Evolutionary conservation across 768 basidiomycete species (phyloP).

Genomic region (Kwoniella mangroviensis): DNA sequence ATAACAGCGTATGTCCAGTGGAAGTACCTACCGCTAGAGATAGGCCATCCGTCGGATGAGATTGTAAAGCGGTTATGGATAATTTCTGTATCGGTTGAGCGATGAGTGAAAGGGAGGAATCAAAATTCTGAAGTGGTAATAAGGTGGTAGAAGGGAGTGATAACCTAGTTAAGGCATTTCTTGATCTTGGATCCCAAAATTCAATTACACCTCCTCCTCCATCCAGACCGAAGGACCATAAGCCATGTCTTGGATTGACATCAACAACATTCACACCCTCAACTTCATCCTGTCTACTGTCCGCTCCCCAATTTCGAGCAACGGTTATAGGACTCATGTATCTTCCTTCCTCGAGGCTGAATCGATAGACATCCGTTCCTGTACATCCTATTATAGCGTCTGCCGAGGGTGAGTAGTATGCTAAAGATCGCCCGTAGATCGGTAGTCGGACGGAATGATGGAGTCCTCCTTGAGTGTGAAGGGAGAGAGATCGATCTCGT

Average conservation of each 20-base stretch:
- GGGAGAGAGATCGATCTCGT: conserved; percentile 88
- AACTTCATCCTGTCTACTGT: conserved; percentile 61
- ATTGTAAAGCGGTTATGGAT: conserved; percentile 81
- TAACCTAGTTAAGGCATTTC: conserved; percentile 62
- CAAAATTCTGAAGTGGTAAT: conserved; percentile 40
- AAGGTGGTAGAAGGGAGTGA: conserved; percentile 46
- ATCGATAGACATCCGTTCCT: conserved; percentile 84
- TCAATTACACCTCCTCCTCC: conserved; percentile 76
- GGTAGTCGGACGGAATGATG: conserved; percentile 94
- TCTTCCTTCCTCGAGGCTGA: conserved; percentile 93
- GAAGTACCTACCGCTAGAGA: conserved; percentile 94
- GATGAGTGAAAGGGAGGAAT: conserved; percentile 19
- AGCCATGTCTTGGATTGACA: conserved; percentile 88
- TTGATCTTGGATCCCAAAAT: conserved; percentile 93
- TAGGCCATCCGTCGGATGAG: conserved; percentile 78
- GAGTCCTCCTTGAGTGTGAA: conserved; percentile 91
- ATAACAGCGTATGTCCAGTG: conserved; percentile 89
- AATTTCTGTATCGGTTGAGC: conserved; percentile 56
- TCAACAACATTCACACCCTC: conserved; percentile 88
- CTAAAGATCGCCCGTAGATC: conserved; percentile 85
- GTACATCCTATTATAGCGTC: conserved; percentile 84
- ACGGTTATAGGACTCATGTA: conserved; percentile 73
- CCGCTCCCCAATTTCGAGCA: conserved; percentile 60
- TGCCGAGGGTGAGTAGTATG: conserved; percentile 92
- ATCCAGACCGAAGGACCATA: conserved; percentile 86